Percentiles rank a stretch among this genome's conserved stretches.
Evolutionary conservation across 169 alveolate genomes (phyloP).

Genomic region (Cryptosporidium muris): DNA sequence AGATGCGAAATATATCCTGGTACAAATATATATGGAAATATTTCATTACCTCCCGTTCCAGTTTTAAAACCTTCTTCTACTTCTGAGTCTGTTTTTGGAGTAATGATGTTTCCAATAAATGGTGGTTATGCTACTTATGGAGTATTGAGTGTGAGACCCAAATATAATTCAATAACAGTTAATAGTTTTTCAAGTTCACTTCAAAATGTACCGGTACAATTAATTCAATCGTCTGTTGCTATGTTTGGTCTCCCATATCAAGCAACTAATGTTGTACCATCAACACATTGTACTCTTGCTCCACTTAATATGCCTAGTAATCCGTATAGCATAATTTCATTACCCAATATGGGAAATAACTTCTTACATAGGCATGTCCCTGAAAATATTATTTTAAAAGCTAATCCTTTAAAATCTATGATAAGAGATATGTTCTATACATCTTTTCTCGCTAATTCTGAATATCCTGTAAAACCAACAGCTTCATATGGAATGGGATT

Average conservation of each 20-base stretch:
- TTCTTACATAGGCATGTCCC: conserved; percentile 38
- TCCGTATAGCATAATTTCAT: no score
- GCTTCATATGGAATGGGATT: conserved; percentile 51
- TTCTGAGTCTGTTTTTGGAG: conserved; percentile 18
- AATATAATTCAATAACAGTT: conserved; percentile 18
- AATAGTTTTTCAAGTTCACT: conserved; percentile 35
- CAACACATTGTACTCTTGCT: conserved; percentile 33
- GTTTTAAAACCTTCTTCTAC: conserved; percentile 34
- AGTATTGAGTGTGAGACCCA: conserved; percentile 24
- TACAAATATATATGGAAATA: conserved; percentile 27
- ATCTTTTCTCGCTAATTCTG: conserved; percentile 39
- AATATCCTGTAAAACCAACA: conserved; percentile 58
- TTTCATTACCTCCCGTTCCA: conserved; percentile 26
- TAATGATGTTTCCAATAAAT: conserved; percentile 25
- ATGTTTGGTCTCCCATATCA: conserved; percentile 41
- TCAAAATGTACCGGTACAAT: conserved; percentile 24
- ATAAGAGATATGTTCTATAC: conserved; percentile 61
- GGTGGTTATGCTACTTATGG: conserved; percentile 50
- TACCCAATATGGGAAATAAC: conserved; percentile 3
- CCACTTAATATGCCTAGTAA: background rate
- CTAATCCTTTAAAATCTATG: conserved; percentile 15
- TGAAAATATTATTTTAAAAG: conserved; percentile 38
- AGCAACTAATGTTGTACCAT: conserved; percentile 39
- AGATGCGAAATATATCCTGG: conserved; percentile 52
- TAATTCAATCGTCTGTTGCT: conserved; percentile 29